phyloP scores from a whole-genome alignment of 106 monocot species.

The Dendrobium huoshanense region DNA sequence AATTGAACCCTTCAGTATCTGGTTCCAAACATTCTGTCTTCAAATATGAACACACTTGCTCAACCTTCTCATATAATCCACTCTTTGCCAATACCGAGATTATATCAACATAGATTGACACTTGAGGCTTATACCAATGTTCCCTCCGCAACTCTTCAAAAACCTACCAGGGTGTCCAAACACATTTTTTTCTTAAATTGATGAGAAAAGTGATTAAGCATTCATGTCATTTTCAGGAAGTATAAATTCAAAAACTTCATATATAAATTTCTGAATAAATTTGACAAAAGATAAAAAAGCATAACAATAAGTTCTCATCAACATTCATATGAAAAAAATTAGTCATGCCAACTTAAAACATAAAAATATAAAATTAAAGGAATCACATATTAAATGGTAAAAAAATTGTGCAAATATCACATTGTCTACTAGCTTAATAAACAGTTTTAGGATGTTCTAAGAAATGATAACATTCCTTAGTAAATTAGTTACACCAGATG shows the following conservation, averaged over 20 bases:
- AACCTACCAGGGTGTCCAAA: slow-evolving; percentile 35
- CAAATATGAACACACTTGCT: slow-evolving; percentile 43
- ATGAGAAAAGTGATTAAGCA: slow-evolving; percentile 1
- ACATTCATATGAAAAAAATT: not conserved
- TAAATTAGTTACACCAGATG: not conserved
- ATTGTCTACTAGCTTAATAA: not conserved
- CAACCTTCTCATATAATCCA: slow-evolving; percentile 36
- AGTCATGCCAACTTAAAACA: not conserved
- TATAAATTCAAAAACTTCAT: not conserved
- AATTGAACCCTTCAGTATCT: slow-evolving; percentile 79
- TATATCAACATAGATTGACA: slow-evolving; percentile 58
- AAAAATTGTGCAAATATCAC: no score
- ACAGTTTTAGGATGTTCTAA: not conserved
- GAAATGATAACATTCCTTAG: not conserved
- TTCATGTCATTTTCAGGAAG: not conserved
- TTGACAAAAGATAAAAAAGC: not conserved
- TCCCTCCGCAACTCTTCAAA: slow-evolving; percentile 82
- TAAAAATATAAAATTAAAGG: not conserved
- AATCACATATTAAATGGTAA: not conserved
- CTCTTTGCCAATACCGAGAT: slow-evolving; percentile 52
- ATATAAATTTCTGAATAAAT: not conserved
- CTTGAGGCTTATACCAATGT: slow-evolving; percentile 74
- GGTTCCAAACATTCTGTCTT: slow-evolving; percentile 43
- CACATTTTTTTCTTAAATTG: not conserved
- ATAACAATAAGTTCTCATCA: not conserved